Evolutionary conservation across 805 yeast species (phyloP).

Genomic region (Tanozyma kutaoensis): DNA sequence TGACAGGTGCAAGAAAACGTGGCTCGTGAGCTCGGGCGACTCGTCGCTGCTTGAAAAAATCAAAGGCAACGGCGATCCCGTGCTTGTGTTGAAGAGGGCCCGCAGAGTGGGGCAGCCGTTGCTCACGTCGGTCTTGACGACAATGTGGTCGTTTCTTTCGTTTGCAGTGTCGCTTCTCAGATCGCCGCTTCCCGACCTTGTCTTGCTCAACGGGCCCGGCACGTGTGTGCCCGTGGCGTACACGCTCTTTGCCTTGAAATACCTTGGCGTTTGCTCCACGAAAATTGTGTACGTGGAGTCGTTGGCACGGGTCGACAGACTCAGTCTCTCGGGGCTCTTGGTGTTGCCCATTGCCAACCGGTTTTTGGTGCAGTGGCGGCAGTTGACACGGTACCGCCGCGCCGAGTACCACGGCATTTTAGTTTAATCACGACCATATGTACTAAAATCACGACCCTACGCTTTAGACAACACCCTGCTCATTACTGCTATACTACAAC

Average conservation of each 20-base stretch:
- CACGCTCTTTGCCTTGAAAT: constrained; percentile 37
- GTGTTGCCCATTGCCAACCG: constrained; percentile 61
- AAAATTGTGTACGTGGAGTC: constrained; percentile 74
- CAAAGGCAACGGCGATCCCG: constrained; percentile 3
- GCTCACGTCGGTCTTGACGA: constrained; percentile 31
- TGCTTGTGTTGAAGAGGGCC: constrained; percentile 37
- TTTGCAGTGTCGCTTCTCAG: constrained; percentile 9
- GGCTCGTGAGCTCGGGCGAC: constrained; percentile 40
- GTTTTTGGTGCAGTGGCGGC: constrained; percentile 85
- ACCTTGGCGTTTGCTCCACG: constrained; percentile 31
- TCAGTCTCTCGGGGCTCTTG: constrained; percentile 69
- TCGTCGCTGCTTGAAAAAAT: constrained; percentile 21
- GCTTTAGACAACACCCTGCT: no score
- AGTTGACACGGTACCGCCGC: constrained; percentile 36
- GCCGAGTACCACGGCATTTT: constrained; percentile 72
- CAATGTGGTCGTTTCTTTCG: constrained; percentile 21
- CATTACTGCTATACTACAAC: no score
- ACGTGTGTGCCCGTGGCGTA: constrained; percentile 61
- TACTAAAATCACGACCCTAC: no score
- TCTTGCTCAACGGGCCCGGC: constrained; percentile 72
- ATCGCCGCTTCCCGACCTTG: constrained; percentile 21
- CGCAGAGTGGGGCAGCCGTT: constrained; percentile 46
- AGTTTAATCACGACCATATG: constrained; percentile 16
- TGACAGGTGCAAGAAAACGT: constrained; percentile 14
- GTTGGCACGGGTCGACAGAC: constrained; percentile 62